Conservation (phyloP, 768 basidiomycete species). For the Suillus luteus region DNA sequence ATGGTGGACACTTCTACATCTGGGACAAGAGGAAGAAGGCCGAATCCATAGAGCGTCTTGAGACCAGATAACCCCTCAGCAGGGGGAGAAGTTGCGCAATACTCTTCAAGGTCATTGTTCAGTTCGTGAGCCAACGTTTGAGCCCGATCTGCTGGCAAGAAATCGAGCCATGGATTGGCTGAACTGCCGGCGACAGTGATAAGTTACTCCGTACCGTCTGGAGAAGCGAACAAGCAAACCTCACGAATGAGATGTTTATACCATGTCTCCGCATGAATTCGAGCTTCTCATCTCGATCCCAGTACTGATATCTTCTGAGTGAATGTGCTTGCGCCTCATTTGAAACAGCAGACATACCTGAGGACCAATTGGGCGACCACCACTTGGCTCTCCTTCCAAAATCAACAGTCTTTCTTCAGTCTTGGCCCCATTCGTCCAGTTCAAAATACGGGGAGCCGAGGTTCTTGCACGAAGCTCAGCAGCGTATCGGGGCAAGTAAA, state of each 20-base stretch:
- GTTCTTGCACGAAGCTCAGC: conserved; percentile 65
- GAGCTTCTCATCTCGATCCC: conserved; percentile 77
- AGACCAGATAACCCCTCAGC: conserved; percentile 36
- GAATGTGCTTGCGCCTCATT: background rate
- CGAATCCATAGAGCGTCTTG: conserved; percentile 80
- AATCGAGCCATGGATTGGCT: conserved; percentile 93
- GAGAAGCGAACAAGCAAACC: conserved; percentile 40
- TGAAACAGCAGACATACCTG: conserved; percentile 46
- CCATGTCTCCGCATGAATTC: conserved; percentile 84
- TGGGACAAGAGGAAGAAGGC: conserved; percentile 80
- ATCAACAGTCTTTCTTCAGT: conserved; percentile 74
- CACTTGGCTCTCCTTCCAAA: conserved; percentile 76
- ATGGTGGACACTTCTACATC: conserved; percentile 55
- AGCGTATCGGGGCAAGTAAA: conserved; percentile 81
- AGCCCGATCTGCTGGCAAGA: conserved; percentile 70
- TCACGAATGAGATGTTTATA: conserved; percentile 79
- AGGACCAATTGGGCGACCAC: conserved; percentile 77
- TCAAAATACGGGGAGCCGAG: conserved; percentile 67
- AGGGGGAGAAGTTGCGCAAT: conserved; percentile 67
- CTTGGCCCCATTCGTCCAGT: conserved; percentile 38
- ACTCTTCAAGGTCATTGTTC: conserved; percentile 77
- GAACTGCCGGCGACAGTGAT: conserved; percentile 45
- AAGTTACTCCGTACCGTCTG: conserved; percentile 17
- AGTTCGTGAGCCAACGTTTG: conserved; percentile 65
- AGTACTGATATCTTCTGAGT: conserved; percentile 49